A percentile compares a stretch with the other conserved stretches of the same genome.
These are phyloP conservation scores for Quercus bicolor DNA, from an alignment of 306 rosid species.

Conservation along the genomic window DNA sequence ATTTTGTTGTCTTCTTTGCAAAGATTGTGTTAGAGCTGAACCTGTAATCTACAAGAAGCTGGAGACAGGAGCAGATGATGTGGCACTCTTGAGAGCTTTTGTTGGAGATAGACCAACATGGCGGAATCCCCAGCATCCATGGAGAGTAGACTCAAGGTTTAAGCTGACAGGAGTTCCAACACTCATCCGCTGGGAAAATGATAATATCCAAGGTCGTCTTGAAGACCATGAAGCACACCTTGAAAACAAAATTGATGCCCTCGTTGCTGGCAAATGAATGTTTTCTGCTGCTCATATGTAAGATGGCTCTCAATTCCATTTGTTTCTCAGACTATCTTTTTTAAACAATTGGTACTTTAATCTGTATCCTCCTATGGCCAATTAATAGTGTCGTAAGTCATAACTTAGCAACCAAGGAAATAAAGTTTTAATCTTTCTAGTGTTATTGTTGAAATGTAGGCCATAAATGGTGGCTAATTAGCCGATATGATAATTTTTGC, in stretches of 20 bases:
- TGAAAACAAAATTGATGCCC: conserved; percentile 62
- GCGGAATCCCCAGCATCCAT: conserved; percentile 77
- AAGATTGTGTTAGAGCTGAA: conserved; percentile 92
- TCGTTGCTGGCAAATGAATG: conserved; percentile 49
- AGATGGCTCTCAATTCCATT: background rate
- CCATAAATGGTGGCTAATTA: background rate
- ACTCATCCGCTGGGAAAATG: conserved; percentile 68
- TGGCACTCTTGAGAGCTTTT: conserved; percentile 69
- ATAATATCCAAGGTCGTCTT: conserved; percentile 58
- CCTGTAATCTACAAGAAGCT: conserved; percentile 80
- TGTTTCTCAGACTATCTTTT: background rate
- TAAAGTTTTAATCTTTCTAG: background rate
- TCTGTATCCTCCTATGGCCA: background rate
- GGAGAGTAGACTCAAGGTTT: conserved; percentile 76
- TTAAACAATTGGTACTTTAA: background rate
- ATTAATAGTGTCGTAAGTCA: background rate
- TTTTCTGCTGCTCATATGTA: background rate
- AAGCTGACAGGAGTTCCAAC: conserved; percentile 84
- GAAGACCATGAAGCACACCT: conserved; percentile 86
- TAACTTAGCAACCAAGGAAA: background rate
- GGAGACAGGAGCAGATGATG: conserved; percentile 50
- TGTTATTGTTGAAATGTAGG: background rate
- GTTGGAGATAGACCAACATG: conserved; percentile 90
- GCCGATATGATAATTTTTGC: background rate
- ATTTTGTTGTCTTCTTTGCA: background rate